A percentile compares a stretch with the other conserved stretches of the same genome.
These are phyloP conservation scores for Picea mariana DNA, from an alignment of 83 land plant genomes.

Conservation along the genomic window DNA sequence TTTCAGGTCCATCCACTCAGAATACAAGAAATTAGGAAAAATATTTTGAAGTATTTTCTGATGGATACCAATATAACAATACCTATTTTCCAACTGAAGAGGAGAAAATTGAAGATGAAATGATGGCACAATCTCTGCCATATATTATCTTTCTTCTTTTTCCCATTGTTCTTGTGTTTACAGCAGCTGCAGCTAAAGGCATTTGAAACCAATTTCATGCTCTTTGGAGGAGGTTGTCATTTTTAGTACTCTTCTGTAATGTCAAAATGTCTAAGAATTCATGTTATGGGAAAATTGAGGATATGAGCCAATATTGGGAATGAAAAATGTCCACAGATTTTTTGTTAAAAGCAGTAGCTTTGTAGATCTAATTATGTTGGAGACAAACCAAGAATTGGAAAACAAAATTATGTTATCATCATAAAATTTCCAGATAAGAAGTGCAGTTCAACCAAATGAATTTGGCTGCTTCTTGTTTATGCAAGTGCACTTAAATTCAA, in stretches of 20 bases:
- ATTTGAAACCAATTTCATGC: not conserved
- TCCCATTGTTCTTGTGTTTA: conserved; percentile 43
- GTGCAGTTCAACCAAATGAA: not conserved
- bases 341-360: not conserved
- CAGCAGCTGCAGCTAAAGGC: conserved; percentile 33
- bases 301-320: not conserved
- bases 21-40: conserved; percentile 37
- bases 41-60: conserved; percentile 54
- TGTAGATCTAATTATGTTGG: not conserved
- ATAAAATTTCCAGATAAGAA: not conserved
- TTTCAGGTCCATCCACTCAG: conserved; percentile 17
- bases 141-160: conserved; percentile 47
- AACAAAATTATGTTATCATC: not conserved
- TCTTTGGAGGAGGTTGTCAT: not conserved
- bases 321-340: not conserved
- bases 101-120: conserved; percentile 24
- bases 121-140: conserved; percentile 37
- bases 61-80: conserved; percentile 17
- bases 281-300: not conserved
- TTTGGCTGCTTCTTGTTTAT: not conserved
- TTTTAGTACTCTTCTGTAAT: not conserved
- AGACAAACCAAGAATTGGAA: not conserved
- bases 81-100: conserved; percentile 20
- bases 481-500: not conserved
- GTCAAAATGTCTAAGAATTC: not conserved